These are phyloP conservation scores for Knufia petricola DNA, from an alignment of 2,329 filamentous ascomycete species.

Conservation along the genomic window DNA sequence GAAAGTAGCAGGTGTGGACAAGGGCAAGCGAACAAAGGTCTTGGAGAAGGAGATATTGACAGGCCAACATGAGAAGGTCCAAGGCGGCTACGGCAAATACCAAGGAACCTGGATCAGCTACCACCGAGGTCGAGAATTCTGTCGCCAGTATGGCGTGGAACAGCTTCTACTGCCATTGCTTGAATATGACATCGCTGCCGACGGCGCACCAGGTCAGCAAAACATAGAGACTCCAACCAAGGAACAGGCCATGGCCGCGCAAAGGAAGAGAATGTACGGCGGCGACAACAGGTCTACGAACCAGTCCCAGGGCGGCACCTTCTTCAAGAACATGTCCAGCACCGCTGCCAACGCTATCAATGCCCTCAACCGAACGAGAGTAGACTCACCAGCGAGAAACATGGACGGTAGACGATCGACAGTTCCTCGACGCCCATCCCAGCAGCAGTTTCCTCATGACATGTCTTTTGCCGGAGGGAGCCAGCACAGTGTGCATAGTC, in stretches of 20 bases:
- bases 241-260: constrained; percentile 95
- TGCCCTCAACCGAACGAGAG: constrained; percentile 89
- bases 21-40: constrained; percentile 94
- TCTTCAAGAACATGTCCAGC: constrained; percentile 93
- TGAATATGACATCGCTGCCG: constrained; percentile 40
- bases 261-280: constrained; percentile 86
- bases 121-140: constrained; percentile 83
- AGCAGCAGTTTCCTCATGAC: constrained; percentile 53
- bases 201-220: constrained; percentile 55
- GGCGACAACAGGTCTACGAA: constrained; percentile 59
- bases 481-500: constrained; percentile 65
- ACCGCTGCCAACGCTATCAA: constrained; percentile 89
- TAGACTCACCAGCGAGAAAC: constrained; percentile 71
- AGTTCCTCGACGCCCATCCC: constrained; percentile 59
- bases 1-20: constrained; percentile 93
- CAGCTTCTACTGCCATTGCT: constrained; percentile 39
- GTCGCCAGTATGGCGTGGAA: constrained; percentile 57
- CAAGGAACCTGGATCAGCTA: constrained; percentile 98
- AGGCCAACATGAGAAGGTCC: constrained; percentile 95
- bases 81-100: constrained; percentile 97
- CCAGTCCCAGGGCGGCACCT: constrained; percentile 63
- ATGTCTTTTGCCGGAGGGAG: constrained; percentile 61
- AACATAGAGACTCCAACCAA: constrained; percentile 92
- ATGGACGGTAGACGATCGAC: constrained; percentile 57
- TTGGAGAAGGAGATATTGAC: constrained; percentile 95